phyloP scores from a whole-genome alignment of 2,329 filamentous ascomycete genomes.

The Hysterium pulicare region DNA sequence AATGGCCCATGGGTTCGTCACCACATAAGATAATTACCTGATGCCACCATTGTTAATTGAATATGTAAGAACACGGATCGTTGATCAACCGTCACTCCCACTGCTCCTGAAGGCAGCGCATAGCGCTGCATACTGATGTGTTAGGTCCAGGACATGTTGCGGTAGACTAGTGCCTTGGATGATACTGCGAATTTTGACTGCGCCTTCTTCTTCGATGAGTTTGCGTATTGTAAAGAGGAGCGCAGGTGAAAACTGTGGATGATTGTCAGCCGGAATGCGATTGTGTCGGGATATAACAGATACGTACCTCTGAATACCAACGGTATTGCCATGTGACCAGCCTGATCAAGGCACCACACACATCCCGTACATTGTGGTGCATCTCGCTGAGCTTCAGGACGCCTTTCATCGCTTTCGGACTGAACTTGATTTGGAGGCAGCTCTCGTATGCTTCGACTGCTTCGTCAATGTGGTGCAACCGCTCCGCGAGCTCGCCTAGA shows the following conservation, averaged over 20 bases:
- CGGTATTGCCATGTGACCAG: conserved; percentile 97
- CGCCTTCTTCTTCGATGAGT: conserved; percentile 94
- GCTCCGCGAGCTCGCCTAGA: conserved; percentile 84
- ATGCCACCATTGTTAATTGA: too few relatives aligned
- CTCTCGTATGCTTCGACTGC: conserved; percentile 89
- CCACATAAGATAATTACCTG: too few relatives aligned
- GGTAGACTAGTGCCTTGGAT: conserved; percentile 93
- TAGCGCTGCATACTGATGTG: conserved; percentile 91
- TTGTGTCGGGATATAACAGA: too few relatives aligned
- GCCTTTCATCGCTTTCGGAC: conserved; percentile 84
- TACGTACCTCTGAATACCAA: conserved; percentile 87
- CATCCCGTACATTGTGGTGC: conserved; percentile 74
- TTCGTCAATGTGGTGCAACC: conserved; percentile 87
- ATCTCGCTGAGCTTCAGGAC: conserved; percentile 77
- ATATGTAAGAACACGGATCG: too few relatives aligned
- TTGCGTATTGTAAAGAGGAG: conserved; percentile 84
- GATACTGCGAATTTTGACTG: conserved; percentile 94
- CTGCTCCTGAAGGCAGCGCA: conserved; percentile 95
- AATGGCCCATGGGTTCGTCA: too few relatives aligned
- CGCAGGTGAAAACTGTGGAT: conserved; percentile 77
- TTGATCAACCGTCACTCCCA: conserved; percentile 81
- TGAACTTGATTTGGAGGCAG: conserved; percentile 84
- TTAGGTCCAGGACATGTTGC: conserved; percentile 88
- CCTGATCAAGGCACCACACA: conserved; percentile 79
- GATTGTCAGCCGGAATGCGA: too few relatives aligned